These are phyloP conservation scores for Fusarium sp. DNA, from an alignment of 2,329 filamentous ascomycete genomes.

Conservation along the genomic window DNA sequence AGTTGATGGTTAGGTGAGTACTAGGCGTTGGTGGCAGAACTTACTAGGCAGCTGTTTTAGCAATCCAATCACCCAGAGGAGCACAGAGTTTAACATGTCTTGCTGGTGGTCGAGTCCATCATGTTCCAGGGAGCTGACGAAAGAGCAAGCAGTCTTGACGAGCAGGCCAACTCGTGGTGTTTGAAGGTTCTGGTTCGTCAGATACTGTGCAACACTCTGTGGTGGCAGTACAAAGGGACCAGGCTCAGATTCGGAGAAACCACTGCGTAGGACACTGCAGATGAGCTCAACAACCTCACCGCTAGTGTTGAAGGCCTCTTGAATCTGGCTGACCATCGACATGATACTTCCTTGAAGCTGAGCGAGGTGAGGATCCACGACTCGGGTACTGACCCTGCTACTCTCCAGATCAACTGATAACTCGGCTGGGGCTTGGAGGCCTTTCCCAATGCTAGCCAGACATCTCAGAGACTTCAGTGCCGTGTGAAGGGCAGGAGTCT, in stretches of 20 bases:
- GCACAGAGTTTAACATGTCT: conserved; percentile 59
- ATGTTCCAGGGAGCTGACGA: conserved; percentile 68
- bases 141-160: conserved; percentile 76
- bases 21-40: conserved; percentile 13
- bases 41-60: conserved; percentile 69
- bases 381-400: conserved; percentile 40
- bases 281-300: conserved; percentile 76
- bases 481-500: conserved; percentile 58
- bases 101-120: conserved; percentile 55
- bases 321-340: conserved; percentile 57
- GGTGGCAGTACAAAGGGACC: conserved; percentile 82
- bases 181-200: conserved; percentile 66
- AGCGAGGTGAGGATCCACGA: conserved; percentile 32
- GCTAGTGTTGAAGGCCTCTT: conserved; percentile 63
- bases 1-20: neutral
- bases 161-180: conserved; percentile 74
- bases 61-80: conserved; percentile 70
- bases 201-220: conserved; percentile 70
- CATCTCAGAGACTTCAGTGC: conserved; percentile 69
- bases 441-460: conserved; percentile 75
- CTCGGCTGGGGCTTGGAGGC: conserved; percentile 74
- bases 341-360: conserved; percentile 58
- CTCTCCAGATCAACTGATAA: conserved; percentile 73
- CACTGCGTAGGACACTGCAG: conserved; percentile 76
- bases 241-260: conserved; percentile 77